Evolutionary conservation across 768 basidiomycete genomes (phyloP).

Genomic region (Austroboletus eburneus): DNA sequence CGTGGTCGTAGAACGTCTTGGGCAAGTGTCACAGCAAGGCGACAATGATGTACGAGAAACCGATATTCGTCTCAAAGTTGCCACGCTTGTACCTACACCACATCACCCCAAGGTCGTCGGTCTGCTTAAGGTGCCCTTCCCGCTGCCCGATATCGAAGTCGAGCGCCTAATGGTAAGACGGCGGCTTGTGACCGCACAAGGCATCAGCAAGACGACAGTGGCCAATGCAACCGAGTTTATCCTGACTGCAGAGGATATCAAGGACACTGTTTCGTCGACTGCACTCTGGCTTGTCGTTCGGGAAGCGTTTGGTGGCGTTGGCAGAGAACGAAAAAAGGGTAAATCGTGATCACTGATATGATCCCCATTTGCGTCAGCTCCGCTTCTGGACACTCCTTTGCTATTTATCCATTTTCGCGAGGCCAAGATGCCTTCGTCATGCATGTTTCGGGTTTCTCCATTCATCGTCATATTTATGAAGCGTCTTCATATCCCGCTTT

Average conservation of each 20-base stretch:
- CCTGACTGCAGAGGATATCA: conserved; percentile 87
- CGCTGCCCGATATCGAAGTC: conserved; percentile 78
- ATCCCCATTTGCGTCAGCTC: neutral
- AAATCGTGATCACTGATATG: conserved; percentile 57
- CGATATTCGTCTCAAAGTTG: conserved; percentile 57
- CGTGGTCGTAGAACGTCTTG: conserved; percentile 56
- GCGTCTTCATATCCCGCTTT: conserved; percentile 9
- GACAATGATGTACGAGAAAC: conserved; percentile 7
- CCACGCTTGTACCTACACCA: conserved; percentile 84
- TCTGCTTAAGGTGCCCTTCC: conserved; percentile 87
- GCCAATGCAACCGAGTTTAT: conserved; percentile 37
- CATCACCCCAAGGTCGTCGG: conserved; percentile 95
- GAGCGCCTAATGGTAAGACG: conserved; percentile 52
- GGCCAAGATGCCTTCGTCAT: conserved; percentile 6
- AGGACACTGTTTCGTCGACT: conserved; percentile 85
- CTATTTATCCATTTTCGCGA: conserved; percentile 16
- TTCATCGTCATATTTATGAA: conserved; percentile 16
- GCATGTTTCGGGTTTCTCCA: conserved; percentile 4
- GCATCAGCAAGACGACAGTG: conserved; percentile 23
- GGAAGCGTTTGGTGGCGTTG: conserved; percentile 90
- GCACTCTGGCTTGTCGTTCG: conserved; percentile 89
- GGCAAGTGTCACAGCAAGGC: conserved; percentile 8
- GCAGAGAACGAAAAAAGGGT: conserved; percentile 72
- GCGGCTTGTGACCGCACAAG: conserved; percentile 36
- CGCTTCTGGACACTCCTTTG: neutral